These are phyloP conservation scores for Tylopilus orsonianus DNA, from an alignment of 1,284 basidiomycete species.

Conservation along the genomic window DNA sequence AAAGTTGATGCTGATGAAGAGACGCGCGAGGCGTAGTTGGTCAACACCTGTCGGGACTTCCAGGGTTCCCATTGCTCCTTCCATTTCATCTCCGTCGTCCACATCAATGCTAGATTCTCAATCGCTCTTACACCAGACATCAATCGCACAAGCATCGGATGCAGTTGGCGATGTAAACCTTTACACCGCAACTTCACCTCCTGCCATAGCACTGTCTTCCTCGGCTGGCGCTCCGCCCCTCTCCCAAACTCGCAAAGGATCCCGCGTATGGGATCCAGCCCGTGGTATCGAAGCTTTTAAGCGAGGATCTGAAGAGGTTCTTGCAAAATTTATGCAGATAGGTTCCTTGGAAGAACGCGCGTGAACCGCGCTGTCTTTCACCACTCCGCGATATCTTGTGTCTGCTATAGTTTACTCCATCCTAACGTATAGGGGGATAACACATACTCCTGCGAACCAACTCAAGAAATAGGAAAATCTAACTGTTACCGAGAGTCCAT, in stretches of 20 bases:
- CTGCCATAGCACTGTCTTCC: conserved; percentile 47
- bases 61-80: conserved; percentile 27
- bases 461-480: too few species aligned
- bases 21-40: conserved; percentile 37
- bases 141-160: background rate
- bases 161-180: conserved; percentile 1
- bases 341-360: conserved; percentile 62
- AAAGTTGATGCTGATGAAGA: conserved; percentile 20
- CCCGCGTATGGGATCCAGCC: conserved; percentile 75
- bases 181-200: conserved; percentile 10
- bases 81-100: conserved; percentile 11
- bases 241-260: conserved; percentile 35
- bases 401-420: too few species aligned
- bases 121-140: background rate
- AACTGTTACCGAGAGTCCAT: too few species aligned
- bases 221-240: conserved; percentile 39
- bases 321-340: conserved; percentile 75
- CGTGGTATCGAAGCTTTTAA: conserved; percentile 80
- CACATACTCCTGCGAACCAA: too few species aligned
- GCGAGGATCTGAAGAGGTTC: conserved; percentile 77
- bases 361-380: conserved; percentile 10
- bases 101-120: background rate
- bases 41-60: conserved; percentile 30
- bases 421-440: too few species aligned
- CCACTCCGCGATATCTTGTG: background rate